Evolutionary conservation across 75 land plant genomes (phyloP), one percentile per base, ranked within the genome.

Genomic region (Azolla pinnata): DNA sequence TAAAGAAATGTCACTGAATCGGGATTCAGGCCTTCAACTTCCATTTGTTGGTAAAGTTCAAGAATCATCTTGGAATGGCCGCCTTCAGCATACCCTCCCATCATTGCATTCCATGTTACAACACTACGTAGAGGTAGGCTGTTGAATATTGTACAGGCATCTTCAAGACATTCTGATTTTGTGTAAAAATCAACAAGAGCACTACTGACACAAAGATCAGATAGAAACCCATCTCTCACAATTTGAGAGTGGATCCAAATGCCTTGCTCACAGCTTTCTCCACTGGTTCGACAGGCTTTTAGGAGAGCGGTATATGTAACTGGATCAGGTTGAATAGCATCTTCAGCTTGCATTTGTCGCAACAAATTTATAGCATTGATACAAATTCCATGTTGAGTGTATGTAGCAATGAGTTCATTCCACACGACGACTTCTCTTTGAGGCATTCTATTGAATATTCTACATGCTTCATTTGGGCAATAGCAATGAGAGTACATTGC

Each of bases 401-500:
- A 61, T 29, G 28, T 31, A 14, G 63, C 18, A 61, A 61, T 47
- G 21, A 61, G 53, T 26, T 27, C 25, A 61, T 45, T 61, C 44
- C 32, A 24, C 8, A 31, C 17, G 9, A 63, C 62, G 2, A 29
- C 25, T 29, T 56, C 33, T 56, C 31, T 58, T 38, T 35, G 42
- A 5, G 3, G 34, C 44, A 63, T 18, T 31, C 26, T 58, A 9
- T 55, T 34, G 27, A 63, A 63, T 40, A 56, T 21, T 17, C 54
- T 31, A 25, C 18, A 28, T 19, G 66, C 60, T 23, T 59, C 45
- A 21, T 4, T 29, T 29, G 57, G n/a, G 26, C 4, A 53, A 8
- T 78, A 78, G 60, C 68, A 66, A 25, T 72, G 64, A 4, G 72
- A 61, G 57, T 72, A 79, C 2, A 75, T 82, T 5, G 63, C 70